Percentiles rank a stretch among this genome's conserved stretches.
phyloP scores from a whole-genome alignment of 176 grass and related monocot genomes.

The Poa annua region DNA sequence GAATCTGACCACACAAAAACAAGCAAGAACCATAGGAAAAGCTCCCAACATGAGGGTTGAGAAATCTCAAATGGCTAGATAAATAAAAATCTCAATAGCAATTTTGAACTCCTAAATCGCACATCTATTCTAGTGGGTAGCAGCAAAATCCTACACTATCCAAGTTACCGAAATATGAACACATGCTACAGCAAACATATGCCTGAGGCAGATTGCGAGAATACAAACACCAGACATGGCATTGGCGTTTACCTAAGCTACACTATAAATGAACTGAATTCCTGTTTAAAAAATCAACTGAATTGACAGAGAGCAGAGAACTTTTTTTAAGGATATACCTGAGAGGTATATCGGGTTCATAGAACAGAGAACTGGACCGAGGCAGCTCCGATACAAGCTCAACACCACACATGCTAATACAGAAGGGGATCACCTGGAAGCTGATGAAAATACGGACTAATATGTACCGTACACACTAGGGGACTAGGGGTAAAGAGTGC shows the following conservation, averaged over 20 bases:
- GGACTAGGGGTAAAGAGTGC: not conserved
- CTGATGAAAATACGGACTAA: not conserved
- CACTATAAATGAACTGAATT: too few species aligned
- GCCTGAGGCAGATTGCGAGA: too few species aligned
- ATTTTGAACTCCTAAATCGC: not conserved
- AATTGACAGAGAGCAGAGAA: not conserved
- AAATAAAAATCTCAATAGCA: not conserved
- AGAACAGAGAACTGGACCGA: conserved; percentile 15
- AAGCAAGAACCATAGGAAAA: conserved; percentile 12
- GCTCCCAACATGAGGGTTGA: not conserved
- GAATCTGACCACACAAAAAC: not conserved
- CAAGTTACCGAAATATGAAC: not conserved
- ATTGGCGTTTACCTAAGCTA: too few species aligned
- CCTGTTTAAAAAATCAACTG: too few species aligned
- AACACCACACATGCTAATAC: conserved; percentile 17
- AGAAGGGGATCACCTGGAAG: conserved; percentile 21
- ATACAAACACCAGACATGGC: too few species aligned
- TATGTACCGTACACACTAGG: conserved; percentile 13
- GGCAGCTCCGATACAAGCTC: conserved; percentile 26
- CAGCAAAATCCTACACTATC: not conserved
- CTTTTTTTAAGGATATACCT: too few species aligned
- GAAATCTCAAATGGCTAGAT: not conserved
- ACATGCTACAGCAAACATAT: not conserved
- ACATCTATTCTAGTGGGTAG: not conserved
- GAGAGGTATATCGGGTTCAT: too few species aligned